Evolutionary conservation across 2,329 filamentous ascomycete genomes (phyloP).

Genomic region (Ceratocystiopsis minuta): DNA sequence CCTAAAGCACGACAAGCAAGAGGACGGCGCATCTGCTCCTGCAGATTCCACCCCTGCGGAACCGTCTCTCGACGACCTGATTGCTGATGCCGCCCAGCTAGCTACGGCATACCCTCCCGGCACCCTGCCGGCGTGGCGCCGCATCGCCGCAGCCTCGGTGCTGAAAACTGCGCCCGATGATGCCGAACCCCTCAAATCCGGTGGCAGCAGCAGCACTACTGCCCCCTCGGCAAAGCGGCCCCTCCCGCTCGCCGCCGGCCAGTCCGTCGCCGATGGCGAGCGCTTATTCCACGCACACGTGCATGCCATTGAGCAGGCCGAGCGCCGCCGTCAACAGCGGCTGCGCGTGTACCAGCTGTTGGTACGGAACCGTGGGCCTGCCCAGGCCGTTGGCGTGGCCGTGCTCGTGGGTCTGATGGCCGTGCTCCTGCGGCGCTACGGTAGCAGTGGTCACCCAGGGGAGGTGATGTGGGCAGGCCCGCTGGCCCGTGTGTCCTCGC

Average conservation of each 20-base stretch:
- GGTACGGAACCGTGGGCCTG: slow-evolving; percentile 48
- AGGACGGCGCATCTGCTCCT: slow-evolving; percentile 26
- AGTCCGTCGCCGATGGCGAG: slow-evolving; percentile 49
- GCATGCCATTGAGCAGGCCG: slow-evolving; percentile 48
- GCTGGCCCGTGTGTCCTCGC: slow-evolving; percentile 7
- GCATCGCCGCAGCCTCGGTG: slow-evolving; percentile 58
- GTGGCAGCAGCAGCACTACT: slow-evolving; percentile 5
- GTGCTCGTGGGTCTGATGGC: slow-evolving; percentile 50
- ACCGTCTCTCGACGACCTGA: slow-evolving; percentile 55
- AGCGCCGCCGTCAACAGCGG: slow-evolving; percentile 33
- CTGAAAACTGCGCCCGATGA: slow-evolving; percentile 58
- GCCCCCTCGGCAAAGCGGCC: not conserved
- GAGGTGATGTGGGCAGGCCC: slow-evolving; percentile 7
- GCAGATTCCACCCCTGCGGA: not conserved
- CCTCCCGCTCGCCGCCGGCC: slow-evolving; percentile 20
- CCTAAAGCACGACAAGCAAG: not conserved
- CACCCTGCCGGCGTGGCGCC: slow-evolving; percentile 49
- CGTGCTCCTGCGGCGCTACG: slow-evolving; percentile 42
- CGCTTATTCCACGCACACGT: slow-evolving; percentile 53
- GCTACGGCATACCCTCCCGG: slow-evolving; percentile 54
- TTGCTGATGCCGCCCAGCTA: slow-evolving; percentile 45
- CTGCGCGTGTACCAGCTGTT: slow-evolving; percentile 20
- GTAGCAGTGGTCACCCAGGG: slow-evolving; percentile 5
- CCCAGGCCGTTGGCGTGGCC: slow-evolving; percentile 42
- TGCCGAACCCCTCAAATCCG: slow-evolving; percentile 11